phyloP scores from a whole-genome alignment of 1,284 basidiomycete species.

The Irpex sp. region DNA sequence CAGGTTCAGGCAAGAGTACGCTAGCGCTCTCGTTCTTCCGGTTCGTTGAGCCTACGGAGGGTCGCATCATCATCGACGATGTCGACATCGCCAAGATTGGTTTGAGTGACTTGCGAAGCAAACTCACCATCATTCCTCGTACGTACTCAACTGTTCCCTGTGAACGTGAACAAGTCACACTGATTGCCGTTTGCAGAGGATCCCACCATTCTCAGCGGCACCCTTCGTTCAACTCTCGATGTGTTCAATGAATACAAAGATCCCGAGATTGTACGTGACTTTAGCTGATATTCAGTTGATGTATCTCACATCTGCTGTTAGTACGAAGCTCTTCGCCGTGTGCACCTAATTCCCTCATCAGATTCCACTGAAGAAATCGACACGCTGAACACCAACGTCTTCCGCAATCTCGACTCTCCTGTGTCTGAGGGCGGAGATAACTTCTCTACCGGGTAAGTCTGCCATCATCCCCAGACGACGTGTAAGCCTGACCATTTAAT shows the following conservation, averaged over 20 bases:
- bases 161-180: background rate
- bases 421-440: conserved; percentile 93
- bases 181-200: conserved; percentile 55
- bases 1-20: conserved; percentile 88
- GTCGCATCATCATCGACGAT: conserved; percentile 84
- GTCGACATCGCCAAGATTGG: conserved; percentile 84
- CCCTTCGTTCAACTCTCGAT: conserved; percentile 84
- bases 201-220: conserved; percentile 87
- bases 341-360: conserved; percentile 76
- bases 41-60: conserved; percentile 86
- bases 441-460: conserved; percentile 78
- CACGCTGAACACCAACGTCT: conserved; percentile 76
- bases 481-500: background rate
- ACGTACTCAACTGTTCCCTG: conserved; percentile 23
- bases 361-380: conserved; percentile 49
- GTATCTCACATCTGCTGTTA: conserved; percentile 22
- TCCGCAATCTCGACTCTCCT: conserved; percentile 80
- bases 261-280: conserved; percentile 65
- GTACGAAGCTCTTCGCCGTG: conserved; percentile 86
- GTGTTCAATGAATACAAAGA: conserved; percentile 90
- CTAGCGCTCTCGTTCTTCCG: conserved; percentile 94
- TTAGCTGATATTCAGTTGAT: background rate
- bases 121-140: conserved; percentile 92
- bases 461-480: background rate
- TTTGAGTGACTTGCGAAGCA: conserved; percentile 82